These are phyloP conservation scores for Raphanus hybrid DNA, from an alignment of 441 rosid species.

Conservation along the genomic window DNA sequence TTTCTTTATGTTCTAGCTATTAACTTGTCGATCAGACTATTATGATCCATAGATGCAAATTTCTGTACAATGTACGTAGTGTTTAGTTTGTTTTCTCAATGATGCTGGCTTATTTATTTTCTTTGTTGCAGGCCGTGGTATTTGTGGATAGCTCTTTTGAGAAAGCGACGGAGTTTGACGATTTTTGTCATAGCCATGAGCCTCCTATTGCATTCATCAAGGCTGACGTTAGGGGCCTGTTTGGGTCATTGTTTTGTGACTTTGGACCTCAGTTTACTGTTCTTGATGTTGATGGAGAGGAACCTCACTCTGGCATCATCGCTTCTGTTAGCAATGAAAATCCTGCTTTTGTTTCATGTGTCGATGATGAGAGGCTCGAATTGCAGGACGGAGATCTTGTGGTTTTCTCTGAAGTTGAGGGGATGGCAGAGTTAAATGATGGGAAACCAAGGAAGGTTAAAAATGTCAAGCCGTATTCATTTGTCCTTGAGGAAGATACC, in stretches of 20 bases:
- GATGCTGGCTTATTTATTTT: conserved; percentile 7
- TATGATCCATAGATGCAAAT: too few species aligned
- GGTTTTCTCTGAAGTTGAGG: conserved; percentile 89
- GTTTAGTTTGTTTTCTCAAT: conserved; percentile 10
- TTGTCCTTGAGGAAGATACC: conserved; percentile 83
- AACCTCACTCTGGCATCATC: conserved; percentile 88
- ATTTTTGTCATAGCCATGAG: conserved; percentile 77
- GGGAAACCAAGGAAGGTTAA: conserved; percentile 87
- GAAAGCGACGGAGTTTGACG: conserved; percentile 77
- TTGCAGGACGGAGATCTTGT: conserved; percentile 94
- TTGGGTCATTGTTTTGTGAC: conserved; percentile 92
- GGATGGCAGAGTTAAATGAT: conserved; percentile 94
- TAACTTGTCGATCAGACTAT: too few species aligned
- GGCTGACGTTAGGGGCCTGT: conserved; percentile 92
- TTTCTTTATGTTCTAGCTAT: too few species aligned
- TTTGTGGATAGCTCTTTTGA: conserved; percentile 71
- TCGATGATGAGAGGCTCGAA: conserved; percentile 96
- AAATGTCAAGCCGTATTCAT: conserved; percentile 81
- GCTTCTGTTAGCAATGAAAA: conserved; percentile 91
- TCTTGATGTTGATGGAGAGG: conserved; percentile 92
- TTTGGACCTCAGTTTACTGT: conserved; percentile 92
- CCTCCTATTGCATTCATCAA: conserved; percentile 90
- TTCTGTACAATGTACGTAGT: neutral
- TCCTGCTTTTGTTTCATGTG: conserved; percentile 82
- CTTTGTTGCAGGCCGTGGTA: conserved; percentile 75